Base-by-base conservation (phyloP, 192 early-diverging fungal species). In the Glomus cerebriforme region DNA sequence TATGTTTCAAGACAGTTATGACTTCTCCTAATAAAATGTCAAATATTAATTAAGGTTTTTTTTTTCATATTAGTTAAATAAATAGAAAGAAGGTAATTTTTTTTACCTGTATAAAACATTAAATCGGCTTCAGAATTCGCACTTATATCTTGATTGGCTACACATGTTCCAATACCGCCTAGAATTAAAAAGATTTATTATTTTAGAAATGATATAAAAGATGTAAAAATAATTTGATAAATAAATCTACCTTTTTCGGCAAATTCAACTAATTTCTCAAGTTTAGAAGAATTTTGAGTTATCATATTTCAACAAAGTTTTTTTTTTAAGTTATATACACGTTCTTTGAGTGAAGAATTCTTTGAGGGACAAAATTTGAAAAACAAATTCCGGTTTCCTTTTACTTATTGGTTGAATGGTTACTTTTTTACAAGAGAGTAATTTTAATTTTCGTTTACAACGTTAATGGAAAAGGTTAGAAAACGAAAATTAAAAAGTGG, bases 141-240 rank as follows among this genome's bases (percentile, higher is more conserved):
- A 24, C 82, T 37, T 2, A 81, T 77, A 71, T 86, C 85, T 39
- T 77, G 59, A 49, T 82, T 86, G 12, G 83, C 84, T 63, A 86
- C 82, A 35, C 83, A 83, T 29, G 80, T 82, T 31, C 85, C 85
- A 12, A 86, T 70, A 7, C 85, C 85, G 9, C 85, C 85, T 84
- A 59, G 45, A 73, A 45, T 47, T 47, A 15, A 70, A 15, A 67
- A 7, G 2, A 27, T 43, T 43, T 35, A 24, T 34, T 60, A 62
- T 35, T 34, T 15, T 19, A 7, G 24, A 49, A 39, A 37, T 76
- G 37, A 39, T 31, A 35, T 24, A 60, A 29, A 59, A 31, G 12
- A 22, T 27, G n/a, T 15, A 35, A 62, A 35, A 62, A 19, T 7
- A 32, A 32, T 29, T 27, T 75, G 7, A 34, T 13, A 63, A 22